Conservation (phyloP, 2,329 filamentous ascomycete species). For the Hymenoscyphus fraxineus region DNA sequence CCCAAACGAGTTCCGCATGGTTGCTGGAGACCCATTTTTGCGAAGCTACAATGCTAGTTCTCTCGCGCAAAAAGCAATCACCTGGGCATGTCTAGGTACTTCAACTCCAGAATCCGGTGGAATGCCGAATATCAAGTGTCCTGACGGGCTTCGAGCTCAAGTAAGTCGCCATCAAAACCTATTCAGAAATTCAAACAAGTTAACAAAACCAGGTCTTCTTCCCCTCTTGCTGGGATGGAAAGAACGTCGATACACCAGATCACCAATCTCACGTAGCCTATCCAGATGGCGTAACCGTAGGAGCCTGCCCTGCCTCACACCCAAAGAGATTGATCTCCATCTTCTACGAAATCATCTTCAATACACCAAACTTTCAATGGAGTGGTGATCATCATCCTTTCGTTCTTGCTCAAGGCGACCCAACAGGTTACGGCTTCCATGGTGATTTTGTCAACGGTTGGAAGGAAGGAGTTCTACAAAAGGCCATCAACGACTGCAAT, state of each 20-base stretch:
- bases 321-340: constrained; percentile 54
- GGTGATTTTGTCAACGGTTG: constrained; percentile 56
- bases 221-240: constrained; percentile 61
- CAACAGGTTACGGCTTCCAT: constrained; percentile 52
- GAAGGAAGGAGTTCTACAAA: constrained; percentile 48
- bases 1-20: constrained; percentile 61
- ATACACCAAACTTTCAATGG: constrained; percentile 49
- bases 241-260: constrained; percentile 49
- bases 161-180: constrained; percentile 28
- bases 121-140: constrained; percentile 54
- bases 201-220: constrained; percentile 37
- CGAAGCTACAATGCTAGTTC: constrained; percentile 46
- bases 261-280: constrained; percentile 56
- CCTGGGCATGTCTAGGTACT: constrained; percentile 52
- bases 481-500: constrained; percentile 47
- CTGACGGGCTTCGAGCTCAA: constrained; percentile 48
- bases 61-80: constrained; percentile 47
- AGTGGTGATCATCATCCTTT: constrained; percentile 45
- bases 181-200: too few species aligned
- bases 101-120: constrained; percentile 44
- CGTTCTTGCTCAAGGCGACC: constrained; percentile 48
- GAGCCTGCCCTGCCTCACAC: constrained; percentile 47
- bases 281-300: constrained; percentile 44
- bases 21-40: constrained; percentile 54
- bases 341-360: constrained; percentile 58